Percentiles rank a stretch among this genome's conserved stretches.
Evolutionary conservation across 2,329 filamentous ascomycete species (phyloP).

Genomic region (Pseudocercospora crystallina): DNA sequence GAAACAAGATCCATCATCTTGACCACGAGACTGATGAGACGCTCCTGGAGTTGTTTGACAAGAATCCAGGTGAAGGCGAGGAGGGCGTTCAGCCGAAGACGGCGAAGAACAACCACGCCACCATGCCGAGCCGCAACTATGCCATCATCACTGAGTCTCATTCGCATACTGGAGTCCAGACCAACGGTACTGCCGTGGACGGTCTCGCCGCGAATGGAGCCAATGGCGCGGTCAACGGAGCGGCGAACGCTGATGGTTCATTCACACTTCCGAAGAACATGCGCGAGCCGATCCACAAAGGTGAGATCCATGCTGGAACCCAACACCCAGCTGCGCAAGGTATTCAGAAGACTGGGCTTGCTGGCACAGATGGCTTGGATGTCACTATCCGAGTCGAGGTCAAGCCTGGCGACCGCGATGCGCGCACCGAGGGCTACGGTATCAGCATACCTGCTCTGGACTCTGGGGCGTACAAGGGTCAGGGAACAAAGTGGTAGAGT

Average conservation of each 20-base stretch:
- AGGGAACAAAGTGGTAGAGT: constrained; percentile 31
- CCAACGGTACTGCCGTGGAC: constrained; percentile 24
- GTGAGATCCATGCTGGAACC: constrained; percentile 77
- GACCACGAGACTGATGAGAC: constrained; percentile 65
- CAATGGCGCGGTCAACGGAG: constrained; percentile 18
- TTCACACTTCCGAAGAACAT: constrained; percentile 51
- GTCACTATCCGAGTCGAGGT: constrained; percentile 52
- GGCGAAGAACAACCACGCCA: constrained; percentile 73
- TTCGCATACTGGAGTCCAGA: constrained; percentile 27
- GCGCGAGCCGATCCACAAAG: constrained; percentile 69
- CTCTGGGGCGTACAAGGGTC: constrained; percentile 24
- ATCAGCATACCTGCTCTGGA: constrained; percentile 49
- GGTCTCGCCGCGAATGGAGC: constrained; percentile 27
- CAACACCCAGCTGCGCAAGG: constrained; percentile 67
- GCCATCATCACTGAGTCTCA: constrained; percentile 60
- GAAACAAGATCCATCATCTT: constrained; percentile 67
- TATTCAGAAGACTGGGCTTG: constrained; percentile 42
- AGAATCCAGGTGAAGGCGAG: constrained; percentile 50
- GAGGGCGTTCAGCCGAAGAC: constrained; percentile 60
- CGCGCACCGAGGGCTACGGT: constrained; percentile 51
- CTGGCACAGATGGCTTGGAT: constrained; percentile 47
- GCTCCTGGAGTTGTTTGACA: constrained; percentile 61
- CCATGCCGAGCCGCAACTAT: constrained; percentile 72
- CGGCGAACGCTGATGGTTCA: constrained; percentile 40
- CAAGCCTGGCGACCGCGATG: constrained; percentile 43